Base-by-base conservation (phyloP, 1,284 basidiomycete species). In the Cryptococcus sp. region DNA sequence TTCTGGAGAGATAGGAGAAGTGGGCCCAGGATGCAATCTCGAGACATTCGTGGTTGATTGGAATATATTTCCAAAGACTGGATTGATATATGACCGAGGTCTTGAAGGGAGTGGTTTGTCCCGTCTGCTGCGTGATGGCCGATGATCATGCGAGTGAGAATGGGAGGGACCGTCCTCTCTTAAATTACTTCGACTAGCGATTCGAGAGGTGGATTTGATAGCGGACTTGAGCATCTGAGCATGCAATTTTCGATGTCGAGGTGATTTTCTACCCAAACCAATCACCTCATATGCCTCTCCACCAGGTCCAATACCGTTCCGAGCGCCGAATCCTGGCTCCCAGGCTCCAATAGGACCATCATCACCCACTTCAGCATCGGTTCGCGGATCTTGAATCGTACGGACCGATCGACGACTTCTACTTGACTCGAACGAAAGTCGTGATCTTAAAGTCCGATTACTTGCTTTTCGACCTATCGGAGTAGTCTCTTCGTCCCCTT, bases 241-340 rank as follows among this genome's bases (percentile, higher is more conserved):
- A 18, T 54, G 46, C 48, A 67, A 64, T 7, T 54, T 63, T 36
- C 67, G 41, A 45, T 70, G 67, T 43, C 61, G 31, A 19, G 67
- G 67, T 31, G 59, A 57, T 45, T 68, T 70, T 43, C 63, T 54
- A 2, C 66, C 66, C 10, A 67, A 47, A 0, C 63, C 63, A 28
- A 70, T 70, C n/a, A 64, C 56, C 37, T 70, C 63, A 41, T 68
- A 61, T 3, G 66, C 62, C 28, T 70, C 67, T 7, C 64, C 64
- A 2, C 55, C 60, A 11, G 63, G 60, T 5, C 67, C 67, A 7
- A 63, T 59, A n/a, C 63, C 59, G 7, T 48, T 46, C 3, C 55
- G 34, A 16, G 46, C 41, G n/a, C 61, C 64, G 34, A 65, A 66
- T 11, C 49, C 51, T 3, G 64, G 59, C n/a, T 67, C 61, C 53